Base-by-base conservation (phyloP, 306 rosid genomes). In the Casuarina equisetifolia region DNA sequence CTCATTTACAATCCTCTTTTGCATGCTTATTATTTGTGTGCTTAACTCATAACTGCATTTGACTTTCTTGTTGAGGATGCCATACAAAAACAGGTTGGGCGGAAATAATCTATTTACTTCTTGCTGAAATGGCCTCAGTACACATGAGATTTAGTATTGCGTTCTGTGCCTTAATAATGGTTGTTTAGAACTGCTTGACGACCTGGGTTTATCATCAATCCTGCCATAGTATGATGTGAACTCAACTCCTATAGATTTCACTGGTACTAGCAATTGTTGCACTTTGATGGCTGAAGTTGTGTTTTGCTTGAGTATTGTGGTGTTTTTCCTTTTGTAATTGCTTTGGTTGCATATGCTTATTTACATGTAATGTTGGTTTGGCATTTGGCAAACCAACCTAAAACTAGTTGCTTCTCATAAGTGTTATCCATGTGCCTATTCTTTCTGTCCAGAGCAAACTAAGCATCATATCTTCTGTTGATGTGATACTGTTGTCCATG, bases 401-500 rank as follows among this genome's bases (percentile, higher is more conserved):
- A 15, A 25, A 58, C 39, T 58, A 13, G 39, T 25, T 58, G 39
- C 16, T 58, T 19, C 5, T 54, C 61, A 25, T 75, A 15, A 38
- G 50, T 64, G 32, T 25, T 25, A 25, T 25, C 32, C 32, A 1
- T 25, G 32, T 25, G 32, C 32, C 32, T 25, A 25, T 25, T 25
- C 32, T 0, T 25, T 25, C 32, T 25, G 32, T 25, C 32, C 32
- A 25, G 32, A 25, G 32, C 32, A 25, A 25, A 25, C 32, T 25
- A 25, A 44, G 15, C 6, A 19, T 17, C 35, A 51, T 62, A 43
- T 69, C 58, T 54, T 3, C n/a, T 4, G 11, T 43, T 74, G 38
- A 75, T 46, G 7, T 72, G 72, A 73, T 76, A 76, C 38, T 55
- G 39, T 54, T 53, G 39, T 72, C 5, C 70, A 43, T 25, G 36